Evolutionary conservation across 139 green algal species (phyloP).

Genomic region (Volvox africanus): DNA sequence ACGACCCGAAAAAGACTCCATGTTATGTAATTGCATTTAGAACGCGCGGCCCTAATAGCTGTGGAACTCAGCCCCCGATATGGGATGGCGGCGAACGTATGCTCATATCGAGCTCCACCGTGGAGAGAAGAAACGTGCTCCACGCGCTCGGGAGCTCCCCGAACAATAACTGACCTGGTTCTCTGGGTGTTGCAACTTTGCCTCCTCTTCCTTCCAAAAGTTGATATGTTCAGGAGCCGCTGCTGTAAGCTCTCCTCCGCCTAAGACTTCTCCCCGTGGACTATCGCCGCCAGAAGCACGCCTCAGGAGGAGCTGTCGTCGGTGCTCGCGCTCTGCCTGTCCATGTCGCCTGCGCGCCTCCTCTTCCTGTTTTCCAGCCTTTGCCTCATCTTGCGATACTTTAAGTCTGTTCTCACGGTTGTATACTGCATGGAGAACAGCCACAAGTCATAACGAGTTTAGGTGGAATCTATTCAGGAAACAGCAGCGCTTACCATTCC

Average conservation of each 20-base stretch:
- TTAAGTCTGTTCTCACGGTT: conserved; percentile 84
- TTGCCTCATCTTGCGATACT: conserved; percentile 68
- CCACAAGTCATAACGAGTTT: not conserved
- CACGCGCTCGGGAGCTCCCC: too few relatives aligned
- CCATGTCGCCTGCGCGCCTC: conserved; percentile 44
- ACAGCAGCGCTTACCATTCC: conserved; percentile 79
- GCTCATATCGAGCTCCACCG: too few relatives aligned
- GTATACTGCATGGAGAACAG: conserved; percentile 81
- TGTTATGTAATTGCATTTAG: too few relatives aligned
- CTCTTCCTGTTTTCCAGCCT: conserved; percentile 54
- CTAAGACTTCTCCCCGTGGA: not conserved
- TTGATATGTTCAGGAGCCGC: conserved; percentile 71
- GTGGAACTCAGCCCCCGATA: too few relatives aligned
- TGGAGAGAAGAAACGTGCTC: too few relatives aligned
- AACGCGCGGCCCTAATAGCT: too few relatives aligned
- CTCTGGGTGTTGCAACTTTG: conserved; percentile 65
- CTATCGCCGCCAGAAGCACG: not conserved
- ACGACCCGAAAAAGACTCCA: too few relatives aligned
- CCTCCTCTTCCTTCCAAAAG: conserved; percentile 70
- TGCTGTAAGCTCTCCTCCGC: not conserved
- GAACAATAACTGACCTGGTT: conserved; percentile 49
- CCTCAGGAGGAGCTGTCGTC: conserved; percentile 66
- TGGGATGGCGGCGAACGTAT: too few relatives aligned
- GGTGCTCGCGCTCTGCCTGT: conserved; percentile 72
- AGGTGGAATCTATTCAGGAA: not conserved